A percentile compares a stretch with the other conserved stretches of the same genome.
These are phyloP conservation scores for Suillus sp. DNA, from an alignment of 768 basidiomycete species.

Conservation along the genomic window DNA sequence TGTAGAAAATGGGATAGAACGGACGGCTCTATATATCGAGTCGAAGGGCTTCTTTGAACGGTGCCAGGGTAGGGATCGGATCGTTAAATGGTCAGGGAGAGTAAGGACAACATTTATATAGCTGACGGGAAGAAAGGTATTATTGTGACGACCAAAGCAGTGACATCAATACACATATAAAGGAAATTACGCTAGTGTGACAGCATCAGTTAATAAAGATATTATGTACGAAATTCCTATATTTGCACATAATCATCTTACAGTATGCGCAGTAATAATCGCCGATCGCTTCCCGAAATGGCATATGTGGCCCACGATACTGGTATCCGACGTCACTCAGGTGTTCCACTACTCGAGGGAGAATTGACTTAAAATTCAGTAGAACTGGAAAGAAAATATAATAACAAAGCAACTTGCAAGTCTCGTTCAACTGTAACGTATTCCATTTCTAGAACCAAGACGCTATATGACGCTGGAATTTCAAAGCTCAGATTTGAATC, in stretches of 20 bases:
- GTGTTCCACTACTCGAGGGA: neutral
- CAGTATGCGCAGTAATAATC: slow-evolving; percentile 3
- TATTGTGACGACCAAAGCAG: slow-evolving; percentile 25
- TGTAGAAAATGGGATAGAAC: neutral
- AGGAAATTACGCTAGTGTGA: slow-evolving; percentile 24
- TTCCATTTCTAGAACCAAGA: slow-evolving; percentile 1
- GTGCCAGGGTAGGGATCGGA: slow-evolving; percentile 14
- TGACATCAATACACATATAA: slow-evolving; percentile 34
- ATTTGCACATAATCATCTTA: slow-evolving; percentile 9
- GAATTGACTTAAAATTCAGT: too few species aligned
- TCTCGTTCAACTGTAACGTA: neutral
- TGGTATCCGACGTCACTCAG: slow-evolving; percentile 9
- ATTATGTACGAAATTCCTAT: slow-evolving; percentile 17
- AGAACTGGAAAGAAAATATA: too few species aligned
- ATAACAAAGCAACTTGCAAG: too few species aligned
- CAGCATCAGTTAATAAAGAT: slow-evolving; percentile 30
- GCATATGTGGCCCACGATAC: neutral
- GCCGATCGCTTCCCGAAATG: slow-evolving; percentile 7
- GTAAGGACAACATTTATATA: slow-evolving; percentile 33
- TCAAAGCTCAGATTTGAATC: neutral
- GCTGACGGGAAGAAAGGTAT: slow-evolving; percentile 31
- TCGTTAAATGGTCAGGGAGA: slow-evolving; percentile 14
- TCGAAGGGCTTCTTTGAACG: neutral
- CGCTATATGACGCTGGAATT: neutral
- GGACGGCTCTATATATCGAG: neutral